These are phyloP conservation scores for Anisodus acutangulus DNA, from an alignment of 257 asterid species.

Conservation along the genomic window DNA sequence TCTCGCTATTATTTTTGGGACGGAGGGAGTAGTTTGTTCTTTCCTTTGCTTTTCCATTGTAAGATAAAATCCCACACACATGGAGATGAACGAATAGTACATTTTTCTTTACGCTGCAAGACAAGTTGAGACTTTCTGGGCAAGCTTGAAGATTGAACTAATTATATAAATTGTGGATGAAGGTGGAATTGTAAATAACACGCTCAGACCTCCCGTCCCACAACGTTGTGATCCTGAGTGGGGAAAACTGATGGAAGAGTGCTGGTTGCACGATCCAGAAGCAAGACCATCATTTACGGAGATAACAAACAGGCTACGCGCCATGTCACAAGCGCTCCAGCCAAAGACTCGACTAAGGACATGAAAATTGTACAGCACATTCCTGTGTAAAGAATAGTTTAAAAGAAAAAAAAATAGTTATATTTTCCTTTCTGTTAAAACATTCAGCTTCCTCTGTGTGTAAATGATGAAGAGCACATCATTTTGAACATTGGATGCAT, in stretches of 20 bases:
- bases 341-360: conserved; percentile 66
- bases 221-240: conserved; percentile 80
- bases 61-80: background rate
- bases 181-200: conserved; percentile 92
- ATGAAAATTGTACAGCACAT: conserved; percentile 36
- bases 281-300: conserved; percentile 84
- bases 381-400: conserved; percentile 24
- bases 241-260: conserved; percentile 85
- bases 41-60: background rate
- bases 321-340: conserved; percentile 61
- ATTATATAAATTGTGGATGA: conserved; percentile 24
- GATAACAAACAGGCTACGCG: conserved; percentile 72
- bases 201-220: conserved; percentile 83
- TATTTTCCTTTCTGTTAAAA: conserved; percentile 3
- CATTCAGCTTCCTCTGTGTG: conserved; percentile 17
- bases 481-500: conserved; percentile 21
- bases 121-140: background rate
- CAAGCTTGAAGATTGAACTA: conserved; percentile 9
- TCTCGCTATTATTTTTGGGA: background rate
- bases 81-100: background rate
- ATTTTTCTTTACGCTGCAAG: conserved; percentile 1
- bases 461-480: conserved; percentile 23
- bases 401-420: background rate
- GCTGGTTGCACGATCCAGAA: conserved; percentile 87
- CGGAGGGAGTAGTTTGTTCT: background rate